These are phyloP conservation scores for Phytophthora megakarya DNA, from an alignment of 352 stramenopile species.

Conservation along the genomic window DNA sequence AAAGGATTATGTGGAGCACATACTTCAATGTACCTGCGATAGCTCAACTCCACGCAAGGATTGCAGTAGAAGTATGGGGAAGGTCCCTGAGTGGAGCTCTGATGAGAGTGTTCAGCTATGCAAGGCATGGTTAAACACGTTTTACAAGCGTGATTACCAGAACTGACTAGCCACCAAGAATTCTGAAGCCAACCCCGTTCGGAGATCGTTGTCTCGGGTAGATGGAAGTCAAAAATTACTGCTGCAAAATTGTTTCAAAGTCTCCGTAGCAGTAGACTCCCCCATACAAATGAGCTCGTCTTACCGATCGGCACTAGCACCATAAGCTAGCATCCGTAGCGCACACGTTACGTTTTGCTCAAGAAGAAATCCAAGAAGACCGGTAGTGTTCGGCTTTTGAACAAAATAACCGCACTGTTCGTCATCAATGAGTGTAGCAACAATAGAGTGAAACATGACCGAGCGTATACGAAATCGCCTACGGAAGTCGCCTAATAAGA, in stretches of 20 bases:
- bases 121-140: slow-evolving; percentile 1
- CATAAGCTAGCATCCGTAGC: too few species aligned
- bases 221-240: slow-evolving; percentile 10
- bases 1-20: neutral
- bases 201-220: neutral
- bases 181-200: neutral
- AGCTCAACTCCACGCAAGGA: neutral
- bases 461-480: neutral
- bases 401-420: neutral
- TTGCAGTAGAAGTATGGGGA: slow-evolving; percentile 4
- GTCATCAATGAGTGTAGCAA: neutral
- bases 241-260: too few species aligned
- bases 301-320: too few species aligned
- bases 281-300: too few species aligned
- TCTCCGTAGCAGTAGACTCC: too few species aligned
- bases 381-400: neutral
- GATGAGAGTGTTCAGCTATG: slow-evolving; percentile 1
- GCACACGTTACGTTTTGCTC: too few species aligned
- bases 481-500: too few species aligned
- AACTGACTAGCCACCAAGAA: neutral
- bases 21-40: too few species aligned
- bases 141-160: neutral
- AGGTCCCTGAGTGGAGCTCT: neutral
- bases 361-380: too few species aligned
- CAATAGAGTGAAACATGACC: neutral